Conservation (phyloP, 805 yeast species). For the Sungouiella blattae region DNA sequence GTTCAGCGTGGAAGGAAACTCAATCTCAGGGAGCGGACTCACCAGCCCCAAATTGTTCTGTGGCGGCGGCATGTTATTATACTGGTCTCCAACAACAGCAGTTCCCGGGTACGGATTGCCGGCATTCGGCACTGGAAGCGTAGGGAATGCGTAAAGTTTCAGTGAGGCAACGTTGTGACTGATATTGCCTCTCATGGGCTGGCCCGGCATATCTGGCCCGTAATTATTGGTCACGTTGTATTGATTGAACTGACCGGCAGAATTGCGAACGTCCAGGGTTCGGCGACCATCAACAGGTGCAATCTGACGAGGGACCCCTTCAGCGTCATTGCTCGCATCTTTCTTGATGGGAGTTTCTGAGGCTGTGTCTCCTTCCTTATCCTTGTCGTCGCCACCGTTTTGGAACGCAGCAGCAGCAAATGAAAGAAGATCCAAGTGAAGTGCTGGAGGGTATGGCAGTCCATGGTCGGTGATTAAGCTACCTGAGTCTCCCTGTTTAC, state of each 20-base stretch:
- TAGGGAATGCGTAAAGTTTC: constrained; percentile 2
- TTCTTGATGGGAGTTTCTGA: neutral
- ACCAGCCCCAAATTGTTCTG: too few relatives aligned
- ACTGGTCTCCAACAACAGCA: neutral
- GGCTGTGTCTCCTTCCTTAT: neutral
- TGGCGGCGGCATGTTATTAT: too few relatives aligned
- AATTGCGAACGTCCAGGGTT: too few relatives aligned
- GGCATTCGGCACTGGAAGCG: neutral
- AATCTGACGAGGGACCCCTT: neutral
- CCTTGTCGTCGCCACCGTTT: constrained; percentile 4
- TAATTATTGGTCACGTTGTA: too few relatives aligned
- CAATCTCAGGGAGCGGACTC: constrained; percentile 3
- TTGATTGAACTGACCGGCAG: too few relatives aligned
- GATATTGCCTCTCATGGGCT: constrained; percentile 9
- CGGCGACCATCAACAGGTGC: neutral
- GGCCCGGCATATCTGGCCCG: too few relatives aligned
- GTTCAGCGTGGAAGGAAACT: constrained; percentile 38
- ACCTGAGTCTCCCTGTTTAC: neutral
- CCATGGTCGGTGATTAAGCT: neutral
- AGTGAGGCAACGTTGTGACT: neutral
- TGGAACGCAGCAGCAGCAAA: constrained; percentile 16
- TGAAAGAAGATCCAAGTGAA: constrained; percentile 17
- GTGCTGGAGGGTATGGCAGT: constrained; percentile 1
- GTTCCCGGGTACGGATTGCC: neutral
- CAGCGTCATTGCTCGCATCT: too few relatives aligned